phyloP scores from a whole-genome alignment of 306 rosid species.

The Biancaea sappan region DNA sequence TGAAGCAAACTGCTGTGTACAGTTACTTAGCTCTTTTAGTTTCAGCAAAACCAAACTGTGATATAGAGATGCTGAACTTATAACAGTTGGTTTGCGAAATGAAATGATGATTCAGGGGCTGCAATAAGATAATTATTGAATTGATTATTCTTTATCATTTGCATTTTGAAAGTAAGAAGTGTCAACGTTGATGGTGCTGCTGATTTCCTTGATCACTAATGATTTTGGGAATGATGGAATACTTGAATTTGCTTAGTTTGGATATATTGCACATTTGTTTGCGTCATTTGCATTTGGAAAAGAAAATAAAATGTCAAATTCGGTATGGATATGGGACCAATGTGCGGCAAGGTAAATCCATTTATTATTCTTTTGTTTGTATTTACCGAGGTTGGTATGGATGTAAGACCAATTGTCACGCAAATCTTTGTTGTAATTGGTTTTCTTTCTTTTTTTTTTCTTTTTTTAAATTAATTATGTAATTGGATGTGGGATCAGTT shows the following conservation, averaged over 20 bases:
- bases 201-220: neutral
- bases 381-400: too few species aligned
- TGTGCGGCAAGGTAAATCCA: too few species aligned
- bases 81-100: neutral
- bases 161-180: neutral
- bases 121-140: neutral
- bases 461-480: too few species aligned
- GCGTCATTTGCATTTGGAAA: too few species aligned
- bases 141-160: neutral
- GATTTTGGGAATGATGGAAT: neutral
- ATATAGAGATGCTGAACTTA: neutral
- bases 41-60: neutral
- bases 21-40: neutral
- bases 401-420: too few species aligned
- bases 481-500: too few species aligned
- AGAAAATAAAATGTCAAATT: too few species aligned
- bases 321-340: too few species aligned
- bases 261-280: neutral
- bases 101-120: neutral
- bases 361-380: too few species aligned
- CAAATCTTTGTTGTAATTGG: too few species aligned
- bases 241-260: constrained; percentile 27
- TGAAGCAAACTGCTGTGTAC: constrained; percentile 76
- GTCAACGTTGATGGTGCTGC: neutral
- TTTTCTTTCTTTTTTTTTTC: too few species aligned